phyloP scores from a whole-genome alignment of 2,329 filamentous ascomycete species.

The Diaporthe sp. region DNA sequence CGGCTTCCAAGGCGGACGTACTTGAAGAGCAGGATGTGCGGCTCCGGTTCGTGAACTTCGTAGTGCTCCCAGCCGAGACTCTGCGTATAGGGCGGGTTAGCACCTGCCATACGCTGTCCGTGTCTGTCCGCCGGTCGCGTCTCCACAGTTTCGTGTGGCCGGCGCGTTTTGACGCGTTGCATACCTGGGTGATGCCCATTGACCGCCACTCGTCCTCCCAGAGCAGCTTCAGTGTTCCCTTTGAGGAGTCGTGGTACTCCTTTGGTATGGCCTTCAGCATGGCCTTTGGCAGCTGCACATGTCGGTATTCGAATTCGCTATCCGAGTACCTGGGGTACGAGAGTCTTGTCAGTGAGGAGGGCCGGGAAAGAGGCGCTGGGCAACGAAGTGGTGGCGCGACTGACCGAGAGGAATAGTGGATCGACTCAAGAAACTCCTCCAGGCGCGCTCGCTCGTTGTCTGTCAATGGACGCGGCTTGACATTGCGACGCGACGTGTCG shows the following conservation, averaged over 20 bases:
- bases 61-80: conserved; percentile 99
- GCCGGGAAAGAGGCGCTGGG: neutral
- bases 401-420: conserved; percentile 95
- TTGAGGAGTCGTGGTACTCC: conserved; percentile 89
- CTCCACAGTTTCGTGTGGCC: conserved; percentile 20
- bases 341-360: conserved; percentile 40
- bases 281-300: conserved; percentile 96
- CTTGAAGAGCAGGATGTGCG: conserved; percentile 99
- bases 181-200: conserved; percentile 95
- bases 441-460: conserved; percentile 86
- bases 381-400: conserved; percentile 45
- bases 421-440: conserved; percentile 92
- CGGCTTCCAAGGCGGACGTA: conserved; percentile 62
- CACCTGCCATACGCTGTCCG: conserved; percentile 36
- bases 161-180: conserved; percentile 44
- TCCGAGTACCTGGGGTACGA: conserved; percentile 82
- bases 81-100: conserved; percentile 59
- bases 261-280: conserved; percentile 98
- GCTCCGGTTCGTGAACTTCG: conserved; percentile 98
- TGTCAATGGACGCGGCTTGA: conserved; percentile 82
- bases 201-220: conserved; percentile 99
- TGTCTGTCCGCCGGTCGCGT: conserved; percentile 7
- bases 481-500: conserved; percentile 88
- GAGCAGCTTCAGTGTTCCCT: conserved; percentile 93
- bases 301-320: conserved; percentile 93